Evolutionary conservation across 108 stramenopile species (phyloP).

Genomic region (Epithemia pelagica): DNA sequence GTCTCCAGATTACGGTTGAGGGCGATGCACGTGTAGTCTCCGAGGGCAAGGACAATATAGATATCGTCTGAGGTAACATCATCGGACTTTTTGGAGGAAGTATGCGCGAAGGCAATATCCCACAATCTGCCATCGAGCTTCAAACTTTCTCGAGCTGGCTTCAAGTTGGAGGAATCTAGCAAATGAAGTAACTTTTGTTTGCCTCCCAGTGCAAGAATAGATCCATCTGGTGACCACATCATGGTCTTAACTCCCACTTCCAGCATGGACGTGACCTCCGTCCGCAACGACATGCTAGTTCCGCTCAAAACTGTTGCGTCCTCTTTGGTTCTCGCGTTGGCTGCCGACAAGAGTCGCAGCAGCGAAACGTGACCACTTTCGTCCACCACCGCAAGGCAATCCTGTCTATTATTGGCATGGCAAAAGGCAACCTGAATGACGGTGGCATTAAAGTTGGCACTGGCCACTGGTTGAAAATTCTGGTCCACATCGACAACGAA

Average conservation of each 20-base stretch:
- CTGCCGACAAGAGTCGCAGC: conserved; percentile 3
- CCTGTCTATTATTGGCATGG: not conserved
- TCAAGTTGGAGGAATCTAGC: conserved; percentile 3
- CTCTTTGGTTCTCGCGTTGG: not conserved
- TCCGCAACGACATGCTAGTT: not conserved
- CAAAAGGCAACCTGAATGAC: conserved; percentile 9
- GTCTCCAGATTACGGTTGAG: conserved; percentile 13
- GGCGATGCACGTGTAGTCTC: conserved; percentile 14
- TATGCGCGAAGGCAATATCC: conserved; percentile 14
- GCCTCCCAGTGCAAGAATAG: conserved; percentile 17
- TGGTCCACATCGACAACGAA: conserved; percentile 9
- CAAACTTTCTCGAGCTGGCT: not conserved
- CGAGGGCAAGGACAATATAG: conserved; percentile 18
- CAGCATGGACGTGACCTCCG: conserved; percentile 3
- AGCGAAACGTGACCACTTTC: conserved; percentile 9
- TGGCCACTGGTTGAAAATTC: conserved; percentile 4
- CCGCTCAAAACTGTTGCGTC: not conserved
- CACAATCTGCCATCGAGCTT: conserved; percentile 21
- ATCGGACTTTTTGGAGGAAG: conserved; percentile 3
- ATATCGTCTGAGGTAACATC: not conserved
- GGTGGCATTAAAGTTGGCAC: not conserved
- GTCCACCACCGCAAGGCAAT: conserved; percentile 14
- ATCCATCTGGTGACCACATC: conserved; percentile 24
- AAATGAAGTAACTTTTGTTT: conserved; percentile 14
- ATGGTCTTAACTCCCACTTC: conserved; percentile 19